Evolutionary conservation across 495 filamentous ascomycete genomes (phyloP).

Genomic region (Penicillium parvum): DNA sequence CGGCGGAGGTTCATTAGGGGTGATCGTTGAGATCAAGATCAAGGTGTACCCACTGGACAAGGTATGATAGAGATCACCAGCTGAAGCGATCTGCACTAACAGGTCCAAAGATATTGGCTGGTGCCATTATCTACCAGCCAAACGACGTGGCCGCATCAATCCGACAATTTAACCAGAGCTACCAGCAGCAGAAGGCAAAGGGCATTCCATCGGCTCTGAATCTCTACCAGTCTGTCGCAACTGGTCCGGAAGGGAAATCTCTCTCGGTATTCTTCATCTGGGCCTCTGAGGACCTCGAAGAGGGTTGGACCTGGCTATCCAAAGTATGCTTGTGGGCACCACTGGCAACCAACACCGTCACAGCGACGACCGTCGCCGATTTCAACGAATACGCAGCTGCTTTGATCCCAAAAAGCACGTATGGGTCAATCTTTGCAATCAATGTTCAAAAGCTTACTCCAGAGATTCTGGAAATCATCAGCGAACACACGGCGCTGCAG

Average conservation of each 20-base stretch:
- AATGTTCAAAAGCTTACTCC: constrained; percentile 6
- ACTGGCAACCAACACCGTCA: constrained; percentile 9
- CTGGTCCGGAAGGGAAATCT: constrained; percentile 1
- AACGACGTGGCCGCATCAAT: constrained; percentile 4
- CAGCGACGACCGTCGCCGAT: constrained; percentile 3
- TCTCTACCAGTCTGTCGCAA: constrained; percentile 8
- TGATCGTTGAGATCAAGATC: constrained; percentile 35
- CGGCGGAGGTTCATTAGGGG: constrained; percentile 33
- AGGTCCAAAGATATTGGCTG: constrained; percentile 6
- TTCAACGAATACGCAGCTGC: constrained; percentile 4
- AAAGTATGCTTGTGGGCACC: constrained; percentile 7
- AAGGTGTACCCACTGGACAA: constrained; percentile 28
- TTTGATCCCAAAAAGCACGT: neutral
- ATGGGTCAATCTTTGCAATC: constrained; percentile 3
- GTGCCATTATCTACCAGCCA: constrained; percentile 6
- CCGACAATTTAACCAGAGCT: constrained; percentile 6
- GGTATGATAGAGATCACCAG: neutral
- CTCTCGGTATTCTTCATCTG: constrained; percentile 10
- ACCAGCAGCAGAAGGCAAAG: constrained; percentile 2
- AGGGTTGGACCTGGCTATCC: constrained; percentile 13
- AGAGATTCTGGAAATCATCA: constrained; percentile 12
- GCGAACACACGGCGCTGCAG: constrained; percentile 3
- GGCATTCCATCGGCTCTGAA: constrained; percentile 8
- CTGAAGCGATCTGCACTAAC: neutral
- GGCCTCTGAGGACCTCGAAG: constrained; percentile 10